Evolutionary conservation across 2,329 filamentous ascomycete species (phyloP).

Genomic region (Onygenales sp.): DNA sequence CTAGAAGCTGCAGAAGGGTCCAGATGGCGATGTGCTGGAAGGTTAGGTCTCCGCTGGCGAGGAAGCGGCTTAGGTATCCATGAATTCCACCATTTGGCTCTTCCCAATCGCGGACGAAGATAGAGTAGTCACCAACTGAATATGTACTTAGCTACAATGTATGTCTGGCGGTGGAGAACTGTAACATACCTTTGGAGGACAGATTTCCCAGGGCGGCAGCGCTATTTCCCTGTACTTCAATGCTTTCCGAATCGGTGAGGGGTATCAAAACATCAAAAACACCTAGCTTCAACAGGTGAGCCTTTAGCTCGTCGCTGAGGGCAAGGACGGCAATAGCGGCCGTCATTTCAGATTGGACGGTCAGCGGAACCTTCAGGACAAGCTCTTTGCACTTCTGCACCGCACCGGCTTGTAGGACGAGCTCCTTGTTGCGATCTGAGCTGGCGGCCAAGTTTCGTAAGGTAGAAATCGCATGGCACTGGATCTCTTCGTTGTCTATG

Average conservation of each 20-base stretch:
- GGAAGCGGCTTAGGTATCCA: slow-evolving; percentile 85
- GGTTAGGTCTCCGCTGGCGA: slow-evolving; percentile 87
- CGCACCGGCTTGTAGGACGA: slow-evolving; percentile 92
- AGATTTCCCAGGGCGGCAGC: slow-evolving; percentile 91
- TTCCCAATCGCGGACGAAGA: slow-evolving; percentile 90
- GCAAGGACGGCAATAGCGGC: slow-evolving; percentile 96
- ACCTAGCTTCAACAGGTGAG: slow-evolving; percentile 77
- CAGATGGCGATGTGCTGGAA: slow-evolving; percentile 99
- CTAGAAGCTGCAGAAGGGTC: slow-evolving; percentile 89
- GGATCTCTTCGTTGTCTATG: slow-evolving; percentile 96
- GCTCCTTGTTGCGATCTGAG: slow-evolving; percentile 93
- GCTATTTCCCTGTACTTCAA: slow-evolving; percentile 97
- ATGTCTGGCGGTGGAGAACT: slow-evolving; percentile 3
- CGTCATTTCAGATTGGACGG: slow-evolving; percentile 98
- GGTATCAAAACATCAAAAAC: slow-evolving; percentile 96
- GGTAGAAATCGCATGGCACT: slow-evolving; percentile 96
- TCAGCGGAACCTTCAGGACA: slow-evolving; percentile 83
- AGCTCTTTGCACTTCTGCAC: slow-evolving; percentile 98
- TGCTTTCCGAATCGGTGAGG: slow-evolving; percentile 86
- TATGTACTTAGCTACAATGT: slow-evolving; percentile 18
- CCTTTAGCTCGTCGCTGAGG: slow-evolving; percentile 89
- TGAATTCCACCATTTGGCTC: slow-evolving; percentile 91
- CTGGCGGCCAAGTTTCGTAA: slow-evolving; percentile 91
- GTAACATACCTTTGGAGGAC: slow-evolving; percentile 76
- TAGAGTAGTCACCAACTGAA: slow-evolving; percentile 86